Conservation (phyloP, 2,329 filamentous ascomycete species). For the Trichoderma sp. region DNA sequence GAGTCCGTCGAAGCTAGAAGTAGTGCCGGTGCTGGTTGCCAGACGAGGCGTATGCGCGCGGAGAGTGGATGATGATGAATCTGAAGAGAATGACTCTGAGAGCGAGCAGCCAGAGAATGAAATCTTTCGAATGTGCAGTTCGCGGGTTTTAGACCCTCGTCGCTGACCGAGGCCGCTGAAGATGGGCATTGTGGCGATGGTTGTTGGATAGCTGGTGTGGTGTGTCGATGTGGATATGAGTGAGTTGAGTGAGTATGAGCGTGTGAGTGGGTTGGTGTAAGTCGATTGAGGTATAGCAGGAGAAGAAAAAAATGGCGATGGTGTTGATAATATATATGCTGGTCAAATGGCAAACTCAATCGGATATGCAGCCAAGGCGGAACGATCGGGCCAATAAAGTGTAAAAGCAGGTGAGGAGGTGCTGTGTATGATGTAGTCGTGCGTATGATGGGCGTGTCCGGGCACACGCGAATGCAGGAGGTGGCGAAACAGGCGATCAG, state of each 20-base stretch:
- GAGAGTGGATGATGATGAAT: conserved; percentile 39
- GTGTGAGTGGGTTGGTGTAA: conserved; percentile 8
- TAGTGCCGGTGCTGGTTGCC: conserved; percentile 35
- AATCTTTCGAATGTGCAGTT: conserved; percentile 48
- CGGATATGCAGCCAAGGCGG: conserved; percentile 20
- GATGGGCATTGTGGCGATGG: conserved; percentile 42
- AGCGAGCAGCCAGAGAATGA: conserved; percentile 48
- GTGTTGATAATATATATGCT: conserved; percentile 21
- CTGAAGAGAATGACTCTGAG: conserved; percentile 41
- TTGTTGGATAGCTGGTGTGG: conserved; percentile 16
- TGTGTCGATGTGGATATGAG: conserved; percentile 1
- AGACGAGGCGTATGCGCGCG: conserved; percentile 30
- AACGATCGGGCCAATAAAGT: conserved; percentile 20
- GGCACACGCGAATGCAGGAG: conserved; percentile 14
- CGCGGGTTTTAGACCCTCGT: conserved; percentile 44
- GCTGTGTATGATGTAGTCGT: conserved; percentile 27
- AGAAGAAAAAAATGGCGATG: conserved; percentile 10
- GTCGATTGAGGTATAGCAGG: conserved; percentile 11
- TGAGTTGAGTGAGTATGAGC: background rate
- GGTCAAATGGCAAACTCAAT: conserved; percentile 14
- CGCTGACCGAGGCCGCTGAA: conserved; percentile 44
- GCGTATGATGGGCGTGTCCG: conserved; percentile 22
- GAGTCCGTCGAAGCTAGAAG: conserved; percentile 42
- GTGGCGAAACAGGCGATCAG: conserved; percentile 25
- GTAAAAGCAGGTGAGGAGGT: conserved; percentile 15